Conservation (phyloP, 2,329 filamentous ascomycete species). For the Beauveria pseudobassiana region DNA sequence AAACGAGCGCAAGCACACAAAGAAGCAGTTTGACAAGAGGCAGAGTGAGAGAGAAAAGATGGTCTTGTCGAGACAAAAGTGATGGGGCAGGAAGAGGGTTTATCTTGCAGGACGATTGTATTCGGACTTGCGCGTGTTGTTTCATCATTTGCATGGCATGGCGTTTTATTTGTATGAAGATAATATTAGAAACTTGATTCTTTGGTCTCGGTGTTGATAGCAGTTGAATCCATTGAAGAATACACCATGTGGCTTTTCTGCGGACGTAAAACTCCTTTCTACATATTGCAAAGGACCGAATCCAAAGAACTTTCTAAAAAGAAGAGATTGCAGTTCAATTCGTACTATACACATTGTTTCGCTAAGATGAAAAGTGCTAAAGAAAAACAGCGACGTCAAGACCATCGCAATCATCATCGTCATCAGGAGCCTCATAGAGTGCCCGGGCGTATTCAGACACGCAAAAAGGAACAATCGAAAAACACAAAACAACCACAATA, state of each 20-base stretch:
- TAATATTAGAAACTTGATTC: neutral
- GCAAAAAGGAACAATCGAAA: neutral
- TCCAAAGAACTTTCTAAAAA: neutral
- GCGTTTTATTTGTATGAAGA: constrained; percentile 3
- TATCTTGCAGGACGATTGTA: neutral
- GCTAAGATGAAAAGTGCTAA: constrained; percentile 12
- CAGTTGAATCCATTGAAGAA: neutral
- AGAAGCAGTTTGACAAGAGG: constrained; percentile 69
- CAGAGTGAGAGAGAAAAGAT: constrained; percentile 87
- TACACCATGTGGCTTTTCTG: neutral
- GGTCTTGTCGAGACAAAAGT: constrained; percentile 61
- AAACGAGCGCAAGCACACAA: constrained; percentile 86
- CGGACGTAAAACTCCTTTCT: neutral
- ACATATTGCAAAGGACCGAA: neutral
- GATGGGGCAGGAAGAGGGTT: constrained; percentile 10
- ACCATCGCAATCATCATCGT: constrained; percentile 10
- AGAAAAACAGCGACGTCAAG: constrained; percentile 10
- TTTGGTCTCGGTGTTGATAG: neutral
- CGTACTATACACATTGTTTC: constrained; percentile 15
- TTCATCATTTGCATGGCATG: constrained; percentile 13
- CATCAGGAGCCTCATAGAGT: neutral
- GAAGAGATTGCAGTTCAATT: neutral
- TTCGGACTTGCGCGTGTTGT: constrained; percentile 1
- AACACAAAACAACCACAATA: neutral
- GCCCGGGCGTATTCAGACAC: neutral